Evolutionary conservation across 805 yeast genomes (phyloP), one percentile per base, ranked within the genome.

Genomic region (Lipomyces starkeyi): DNA sequence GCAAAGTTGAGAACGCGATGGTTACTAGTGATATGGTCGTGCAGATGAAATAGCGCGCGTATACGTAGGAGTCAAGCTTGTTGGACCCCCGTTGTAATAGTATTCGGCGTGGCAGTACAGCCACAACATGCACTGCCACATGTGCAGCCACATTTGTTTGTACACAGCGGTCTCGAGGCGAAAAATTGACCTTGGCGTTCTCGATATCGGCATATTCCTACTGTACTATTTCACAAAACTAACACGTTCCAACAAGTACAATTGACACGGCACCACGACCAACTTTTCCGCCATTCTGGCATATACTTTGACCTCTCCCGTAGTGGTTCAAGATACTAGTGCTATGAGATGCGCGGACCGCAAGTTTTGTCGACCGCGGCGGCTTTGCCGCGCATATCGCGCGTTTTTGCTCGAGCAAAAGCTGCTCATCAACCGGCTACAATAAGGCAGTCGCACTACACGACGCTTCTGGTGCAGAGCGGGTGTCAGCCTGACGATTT

Each of bases 321-420:
- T 8, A n/a, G 22, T 17, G 49, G n/a, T 17, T 43, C 32, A 29
- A 25, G 22, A 43, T 43, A 43, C 56, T 22, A 25, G 34, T 53
- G 34, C 34, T 14, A 53, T n/a, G 56, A 53, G 34, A 53, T 53
- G 56, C 56, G 56, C 17, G 56, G 54, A 22, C 54, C 11, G 22
- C 54, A 22, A n/a, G n/a, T 17, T 22, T 49, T 22, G 54, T 22
- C 54, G 54, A 49, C 22, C 13, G 54, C 27, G 14, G 54, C 11
- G 56, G 25, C 29, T n/a, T 25, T 53, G 20, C 34, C 56, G 56
- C 56, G 34, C 56, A 11, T 22, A 6, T 53, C 56, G 34, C 13
- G 56, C 32, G 34, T 29, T 25, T 29, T 53, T 13, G 27, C 49
- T 3, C n/a, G 49, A 43, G 49, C 49, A 2, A 43, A 8, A 43